phyloP scores from a whole-genome alignment of 768 basidiomycete genomes.

The Aureoboletus auriporus region DNA sequence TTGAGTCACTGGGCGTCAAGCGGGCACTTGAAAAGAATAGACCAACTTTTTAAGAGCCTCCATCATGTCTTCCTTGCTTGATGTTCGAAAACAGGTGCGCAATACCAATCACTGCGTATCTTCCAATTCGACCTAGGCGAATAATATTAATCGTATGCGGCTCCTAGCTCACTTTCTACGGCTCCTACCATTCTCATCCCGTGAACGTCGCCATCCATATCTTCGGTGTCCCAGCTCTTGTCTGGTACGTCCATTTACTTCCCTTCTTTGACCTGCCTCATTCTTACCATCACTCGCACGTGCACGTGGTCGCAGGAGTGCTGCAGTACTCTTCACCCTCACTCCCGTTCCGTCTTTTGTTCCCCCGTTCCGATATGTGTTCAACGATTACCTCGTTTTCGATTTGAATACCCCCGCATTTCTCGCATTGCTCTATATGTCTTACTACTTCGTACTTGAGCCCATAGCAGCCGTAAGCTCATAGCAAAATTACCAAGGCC shows the following conservation, averaged over 20 bases:
- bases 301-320: slow-evolving; percentile 45
- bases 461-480: slow-evolving; percentile 76
- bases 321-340: slow-evolving; percentile 47
- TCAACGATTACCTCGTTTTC: slow-evolving; percentile 64
- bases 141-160: background rate
- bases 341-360: slow-evolving; percentile 52
- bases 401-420: slow-evolving; percentile 67
- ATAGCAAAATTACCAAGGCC: background rate
- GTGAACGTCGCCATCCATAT: slow-evolving; percentile 85
- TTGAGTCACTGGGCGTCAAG: too few relatives aligned
- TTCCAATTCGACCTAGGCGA: slow-evolving; percentile 2
- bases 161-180: slow-evolving; percentile 83
- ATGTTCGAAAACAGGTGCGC: slow-evolving; percentile 67
- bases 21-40: too few relatives aligned
- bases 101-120: background rate
- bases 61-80: slow-evolving; percentile 46
- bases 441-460: slow-evolving; percentile 80
- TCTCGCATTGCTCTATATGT: slow-evolving; percentile 52
- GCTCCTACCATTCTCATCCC: slow-evolving; percentile 84
- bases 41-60: background rate
- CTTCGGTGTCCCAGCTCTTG: slow-evolving; percentile 75
- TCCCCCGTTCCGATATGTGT: slow-evolving; percentile 45
- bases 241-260: slow-evolving; percentile 53
- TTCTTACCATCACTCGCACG: slow-evolving; percentile 3
- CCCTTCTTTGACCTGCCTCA: slow-evolving; percentile 5